Base-by-base conservation (phyloP, 1,139 yeast genomes). In the Candida freyschussii region DNA sequence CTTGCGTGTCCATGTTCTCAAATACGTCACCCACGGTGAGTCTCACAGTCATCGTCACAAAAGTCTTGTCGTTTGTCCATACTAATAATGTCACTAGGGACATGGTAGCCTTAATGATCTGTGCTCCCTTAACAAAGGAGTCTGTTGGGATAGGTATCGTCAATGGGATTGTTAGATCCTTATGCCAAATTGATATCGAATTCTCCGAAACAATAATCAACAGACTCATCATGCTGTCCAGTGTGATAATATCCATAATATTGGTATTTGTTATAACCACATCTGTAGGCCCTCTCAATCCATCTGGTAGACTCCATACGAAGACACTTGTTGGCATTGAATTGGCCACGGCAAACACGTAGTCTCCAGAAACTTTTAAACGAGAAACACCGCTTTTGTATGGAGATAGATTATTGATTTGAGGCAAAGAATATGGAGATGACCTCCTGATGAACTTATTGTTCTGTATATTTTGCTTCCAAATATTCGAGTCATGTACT, bases 241-340 rank as follows among this genome's bases (percentile, higher is more conserved):
- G 8, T 2, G 37, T 18, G 2, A 31, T n/a, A 12, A 45, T 26
- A 16, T 39, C 42, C 17, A 16, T 32, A 10, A 45, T 30, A 13
- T 13, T 27, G 4, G 29, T 17, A 14, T 42, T 37, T 2, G 40
- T 32, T 3, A 39, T 27, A 4, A 45, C 19, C 3, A 35, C 17
- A 11, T 25, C 33, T 7, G 15, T 12, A 13, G 44, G 44, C 5
- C 27, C 30, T 5, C n/a, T 7, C 4, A 23, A 22, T n/a, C n/a
- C n/a, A 13, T 24, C 20, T 6, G 16, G 15, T 10, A 30, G 4
- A 4, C 20, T 20, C 48, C 47, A 45, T 2, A 44, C 23, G 25
- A 44, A 44, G 2, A 39, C 30, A 1, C 41, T 27, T 3, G 41
- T 27, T 1, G 48, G 48, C 45, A 43, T 41, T 2, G 38, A 25